A percentile compares a stretch with the other conserved stretches of the same genome.
Evolutionary conservation across 345 rosid species (phyloP).

Genomic region (Hibiscus mutabilis): DNA sequence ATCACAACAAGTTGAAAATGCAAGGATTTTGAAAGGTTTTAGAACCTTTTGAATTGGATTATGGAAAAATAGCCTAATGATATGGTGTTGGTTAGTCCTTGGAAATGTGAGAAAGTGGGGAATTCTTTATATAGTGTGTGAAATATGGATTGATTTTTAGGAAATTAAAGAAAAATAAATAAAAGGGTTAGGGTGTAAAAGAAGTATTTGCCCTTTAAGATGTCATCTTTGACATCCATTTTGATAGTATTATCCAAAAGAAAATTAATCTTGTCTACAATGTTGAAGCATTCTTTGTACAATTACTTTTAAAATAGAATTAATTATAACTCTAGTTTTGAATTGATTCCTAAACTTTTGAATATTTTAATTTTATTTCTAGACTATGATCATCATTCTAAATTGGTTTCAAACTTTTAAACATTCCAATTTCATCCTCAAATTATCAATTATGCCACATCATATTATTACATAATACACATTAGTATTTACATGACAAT

Average conservation of each 20-base stretch:
- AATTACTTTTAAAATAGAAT: too few relatives aligned
- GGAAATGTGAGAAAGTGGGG: neutral
- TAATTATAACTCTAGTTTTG: too few relatives aligned
- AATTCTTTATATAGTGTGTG: constrained; percentile 22
- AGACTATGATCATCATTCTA: too few relatives aligned
- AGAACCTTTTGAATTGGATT: constrained; percentile 7
- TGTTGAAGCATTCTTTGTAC: too few relatives aligned
- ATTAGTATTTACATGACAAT: too few relatives aligned
- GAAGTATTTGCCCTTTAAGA: neutral
- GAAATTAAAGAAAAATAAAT: neutral
- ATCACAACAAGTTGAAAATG: neutral
- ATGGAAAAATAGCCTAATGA: neutral
- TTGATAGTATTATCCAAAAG: neutral
- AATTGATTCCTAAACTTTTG: too few relatives aligned
- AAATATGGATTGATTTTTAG: neutral
- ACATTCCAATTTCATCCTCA: too few relatives aligned
- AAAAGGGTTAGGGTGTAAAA: neutral
- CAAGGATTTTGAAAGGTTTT: neutral
- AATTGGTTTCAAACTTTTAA: too few relatives aligned
- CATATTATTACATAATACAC: too few relatives aligned
- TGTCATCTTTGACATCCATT: neutral
- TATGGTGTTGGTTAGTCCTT: neutral
- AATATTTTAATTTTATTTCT: too few relatives aligned
- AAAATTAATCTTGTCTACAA: too few relatives aligned
- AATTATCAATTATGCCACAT: too few relatives aligned